Base-by-base conservation (phyloP, 176 grass and related monocot genomes). In the Ensete glaucum region DNA sequence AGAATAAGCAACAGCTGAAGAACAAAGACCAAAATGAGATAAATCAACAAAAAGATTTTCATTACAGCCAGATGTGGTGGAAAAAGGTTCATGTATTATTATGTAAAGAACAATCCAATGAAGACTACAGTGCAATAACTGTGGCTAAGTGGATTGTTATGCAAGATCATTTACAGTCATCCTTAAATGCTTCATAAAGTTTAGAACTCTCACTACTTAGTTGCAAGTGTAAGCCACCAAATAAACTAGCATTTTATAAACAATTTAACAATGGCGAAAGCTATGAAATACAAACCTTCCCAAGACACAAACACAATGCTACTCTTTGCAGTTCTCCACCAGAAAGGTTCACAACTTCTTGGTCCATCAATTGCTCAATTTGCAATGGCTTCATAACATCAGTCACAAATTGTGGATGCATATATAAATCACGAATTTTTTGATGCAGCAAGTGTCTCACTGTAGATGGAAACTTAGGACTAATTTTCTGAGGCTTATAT, bases 331-430 rank as follows among this genome's bases (percentile, higher is more conserved):
- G 85, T 78, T 96, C 93, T 82, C 93, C 93, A 83, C 93, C 93
- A 86, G 93, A 96, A 70, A 96, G 86, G 88, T 96, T 92, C 73
- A 92, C 55, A 60, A 96, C 89, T 72, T 92, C 87, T 75, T 90
- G 89, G 81, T 96, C 93, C 89, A 96, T 88, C 20, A 96, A 77
- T 81, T 84, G 89, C 70, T 96, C 93, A 73, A 96, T 92, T 90
- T 92, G 93, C 48, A 96, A 83, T 58, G 93, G 93, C 75, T 96
- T 96, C 93, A 96, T 96, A 9, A 96, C 93, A 85, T 96, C 93
- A 69, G 90, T 88, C 14, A 86, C 76, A 50, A 96, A 96, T 64
- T 96, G 93, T 15, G 93, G 85, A 59, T 96, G 89, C 72, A 84
- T 92, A 81, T 92, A 96, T n/a, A 90, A 90, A 80, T 85, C 90